Evolutionary conservation across 768 basidiomycete genomes (phyloP).

Genomic region (Lactifluus rugatus): DNA sequence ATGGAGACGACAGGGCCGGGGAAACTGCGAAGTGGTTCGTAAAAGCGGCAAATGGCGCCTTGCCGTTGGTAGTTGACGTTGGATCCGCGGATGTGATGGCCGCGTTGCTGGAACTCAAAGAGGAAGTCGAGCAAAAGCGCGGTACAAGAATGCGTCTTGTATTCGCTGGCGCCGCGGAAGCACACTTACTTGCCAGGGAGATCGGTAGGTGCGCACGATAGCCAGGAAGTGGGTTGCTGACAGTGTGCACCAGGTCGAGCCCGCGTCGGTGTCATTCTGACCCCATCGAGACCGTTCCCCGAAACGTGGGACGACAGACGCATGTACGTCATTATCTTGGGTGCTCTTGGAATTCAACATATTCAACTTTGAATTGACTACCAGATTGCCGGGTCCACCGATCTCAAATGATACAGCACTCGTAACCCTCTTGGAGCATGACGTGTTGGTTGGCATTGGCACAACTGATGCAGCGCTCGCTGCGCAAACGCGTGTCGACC

Average conservation of each 20-base stretch:
- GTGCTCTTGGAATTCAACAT: constrained; percentile 5
- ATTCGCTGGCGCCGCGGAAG: constrained; percentile 52
- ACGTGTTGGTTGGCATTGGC: constrained; percentile 57
- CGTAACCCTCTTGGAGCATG: constrained; percentile 42
- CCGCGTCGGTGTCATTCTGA: constrained; percentile 66
- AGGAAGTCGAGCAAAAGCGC: constrained; percentile 36
- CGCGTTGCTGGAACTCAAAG: constrained; percentile 51
- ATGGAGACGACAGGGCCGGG: constrained; percentile 25
- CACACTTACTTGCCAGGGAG: constrained; percentile 52
- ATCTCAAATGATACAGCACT: constrained; percentile 42
- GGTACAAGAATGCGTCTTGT: constrained; percentile 31
- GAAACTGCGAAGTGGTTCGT: constrained; percentile 29
- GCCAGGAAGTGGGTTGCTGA: background rate
- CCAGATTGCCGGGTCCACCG: constrained; percentile 62
- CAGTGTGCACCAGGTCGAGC: constrained; percentile 36
- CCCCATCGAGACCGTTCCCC: constrained; percentile 54
- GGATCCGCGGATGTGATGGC: constrained; percentile 72
- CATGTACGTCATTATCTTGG: constrained; percentile 35
- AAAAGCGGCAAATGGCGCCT: constrained; percentile 34
- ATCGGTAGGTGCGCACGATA: constrained; percentile 30
- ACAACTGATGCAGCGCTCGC: constrained; percentile 28
- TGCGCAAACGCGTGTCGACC: constrained; percentile 30
- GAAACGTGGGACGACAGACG: constrained; percentile 53
- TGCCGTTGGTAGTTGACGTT: constrained; percentile 57
- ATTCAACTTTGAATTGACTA: too few relatives aligned